Conservation (phyloP, 805 yeast genomes). For the Candida pseudofarinosa region DNA sequence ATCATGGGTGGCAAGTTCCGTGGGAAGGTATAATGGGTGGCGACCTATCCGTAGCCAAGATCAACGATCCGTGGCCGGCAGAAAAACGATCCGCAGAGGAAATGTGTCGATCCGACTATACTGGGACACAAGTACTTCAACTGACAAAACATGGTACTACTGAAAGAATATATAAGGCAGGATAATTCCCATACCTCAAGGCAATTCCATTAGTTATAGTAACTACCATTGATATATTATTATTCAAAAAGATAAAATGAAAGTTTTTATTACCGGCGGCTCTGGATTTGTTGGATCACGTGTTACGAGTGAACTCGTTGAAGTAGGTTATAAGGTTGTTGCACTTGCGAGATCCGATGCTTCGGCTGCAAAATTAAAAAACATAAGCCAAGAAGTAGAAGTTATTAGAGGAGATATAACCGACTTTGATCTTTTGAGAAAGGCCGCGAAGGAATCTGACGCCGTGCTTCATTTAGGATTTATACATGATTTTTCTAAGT, state of each 20-base stretch:
- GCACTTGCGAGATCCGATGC: conserved; percentile 29
- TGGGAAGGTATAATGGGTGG: too few relatives aligned
- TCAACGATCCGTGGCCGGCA: too few relatives aligned
- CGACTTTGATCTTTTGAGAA: conserved; percentile 20
- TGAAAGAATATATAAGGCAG: too few relatives aligned
- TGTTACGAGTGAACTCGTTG: conserved; percentile 15
- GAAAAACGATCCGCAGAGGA: too few relatives aligned
- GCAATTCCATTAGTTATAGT: too few relatives aligned
- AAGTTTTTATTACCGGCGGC: conserved; percentile 33
- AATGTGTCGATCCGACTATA: too few relatives aligned
- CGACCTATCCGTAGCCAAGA: too few relatives aligned
- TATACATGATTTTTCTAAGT: conserved; percentile 23
- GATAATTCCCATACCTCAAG: too few relatives aligned
- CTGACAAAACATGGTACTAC: too few relatives aligned
- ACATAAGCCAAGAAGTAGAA: conserved; percentile 21
- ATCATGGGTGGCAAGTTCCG: too few relatives aligned
- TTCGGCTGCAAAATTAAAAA: conserved; percentile 20
- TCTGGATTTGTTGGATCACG: conserved; percentile 29
- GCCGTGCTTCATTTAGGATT: conserved; percentile 37
- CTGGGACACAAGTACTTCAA: too few relatives aligned
- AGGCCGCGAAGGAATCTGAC: conserved; percentile 26
- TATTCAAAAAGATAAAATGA: conserved; percentile 16
- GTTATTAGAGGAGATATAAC: conserved; percentile 25
- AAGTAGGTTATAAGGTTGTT: conserved; percentile 21
- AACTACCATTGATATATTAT: too few relatives aligned